A percentile compares a stretch with the other conserved stretches of the same genome.
Evolutionary conservation across 768 basidiomycete genomes (phyloP).

Genomic region (Lactarius vividus): DNA sequence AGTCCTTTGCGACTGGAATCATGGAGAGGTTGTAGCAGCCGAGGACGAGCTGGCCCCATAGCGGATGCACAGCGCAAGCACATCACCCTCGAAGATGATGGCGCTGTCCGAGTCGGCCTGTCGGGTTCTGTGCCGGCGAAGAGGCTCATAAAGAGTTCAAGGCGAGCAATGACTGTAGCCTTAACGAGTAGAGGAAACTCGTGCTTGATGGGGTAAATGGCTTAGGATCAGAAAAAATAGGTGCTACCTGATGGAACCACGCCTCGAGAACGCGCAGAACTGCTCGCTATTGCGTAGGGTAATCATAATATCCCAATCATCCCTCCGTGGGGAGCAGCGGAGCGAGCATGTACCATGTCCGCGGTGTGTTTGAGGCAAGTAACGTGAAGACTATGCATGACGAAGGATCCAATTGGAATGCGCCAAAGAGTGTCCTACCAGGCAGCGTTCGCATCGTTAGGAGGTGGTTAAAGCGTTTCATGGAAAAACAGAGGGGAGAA

Average conservation of each 20-base stretch:
- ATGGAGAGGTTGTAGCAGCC: slow-evolving; percentile 20
- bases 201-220: slow-evolving; percentile 6
- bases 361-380: too few relatives aligned
- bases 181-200: slow-evolving; percentile 14
- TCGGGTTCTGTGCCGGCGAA: not conserved
- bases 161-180: too few relatives aligned
- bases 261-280: too few relatives aligned
- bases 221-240: not conserved
- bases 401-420: too few relatives aligned
- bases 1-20: slow-evolving; percentile 15
- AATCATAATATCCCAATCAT: not conserved
- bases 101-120: slow-evolving; percentile 9
- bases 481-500: slow-evolving; percentile 53
- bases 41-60: slow-evolving; percentile 28
- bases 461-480: slow-evolving; percentile 57
- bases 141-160: too few relatives aligned
- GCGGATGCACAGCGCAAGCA: slow-evolving; percentile 30
- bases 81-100: slow-evolving; percentile 31
- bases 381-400: too few relatives aligned
- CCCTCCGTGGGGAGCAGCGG: slow-evolving; percentile 9
- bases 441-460: too few relatives aligned
- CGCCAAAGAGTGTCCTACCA: too few relatives aligned
- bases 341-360: too few relatives aligned
- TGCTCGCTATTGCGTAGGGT: too few relatives aligned
- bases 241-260: too few relatives aligned